These are phyloP conservation scores for Ganoderma lucidum DNA, from an alignment of 1,284 basidiomycete genomes.

Conservation along the genomic window DNA sequence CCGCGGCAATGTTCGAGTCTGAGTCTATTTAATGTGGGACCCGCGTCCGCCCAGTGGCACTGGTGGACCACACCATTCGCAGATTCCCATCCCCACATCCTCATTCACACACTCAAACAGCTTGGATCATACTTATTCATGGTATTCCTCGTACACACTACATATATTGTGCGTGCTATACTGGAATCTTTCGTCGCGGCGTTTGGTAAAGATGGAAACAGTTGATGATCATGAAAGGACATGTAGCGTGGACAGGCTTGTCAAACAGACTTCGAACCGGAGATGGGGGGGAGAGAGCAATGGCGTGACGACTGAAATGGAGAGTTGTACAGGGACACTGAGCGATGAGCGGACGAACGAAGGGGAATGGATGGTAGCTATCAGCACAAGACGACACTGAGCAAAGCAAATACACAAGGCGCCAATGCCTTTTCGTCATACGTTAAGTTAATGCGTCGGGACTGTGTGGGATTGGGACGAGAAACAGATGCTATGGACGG, in stretches of 20 bases:
- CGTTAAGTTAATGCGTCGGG: conserved; percentile 19
- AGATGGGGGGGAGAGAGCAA: neutral
- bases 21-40: conserved; percentile 2
- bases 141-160: conserved; percentile 4
- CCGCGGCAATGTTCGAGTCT: neutral
- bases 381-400: conserved; percentile 22
- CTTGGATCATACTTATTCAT: neutral
- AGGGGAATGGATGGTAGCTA: neutral
- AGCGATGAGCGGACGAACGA: neutral
- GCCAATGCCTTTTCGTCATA: conserved; percentile 9
- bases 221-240: conserved; percentile 5
- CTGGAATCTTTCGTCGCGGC: neutral
- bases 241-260: neutral
- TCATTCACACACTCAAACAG: neutral
- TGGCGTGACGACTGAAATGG: neutral
- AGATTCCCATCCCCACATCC: neutral
- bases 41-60: conserved; percentile 9
- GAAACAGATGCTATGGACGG: neutral
- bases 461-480: neutral
- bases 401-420: conserved; percentile 21
- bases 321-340: neutral
- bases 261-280: neutral
- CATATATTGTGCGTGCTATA: conserved; percentile 18
- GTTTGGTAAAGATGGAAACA: neutral
- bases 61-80: neutral